Percentiles rank a stretch among this genome's conserved stretches.
Conservation (phyloP, 331 rosid species). For the Rhamnella rubrinervis region DNA sequence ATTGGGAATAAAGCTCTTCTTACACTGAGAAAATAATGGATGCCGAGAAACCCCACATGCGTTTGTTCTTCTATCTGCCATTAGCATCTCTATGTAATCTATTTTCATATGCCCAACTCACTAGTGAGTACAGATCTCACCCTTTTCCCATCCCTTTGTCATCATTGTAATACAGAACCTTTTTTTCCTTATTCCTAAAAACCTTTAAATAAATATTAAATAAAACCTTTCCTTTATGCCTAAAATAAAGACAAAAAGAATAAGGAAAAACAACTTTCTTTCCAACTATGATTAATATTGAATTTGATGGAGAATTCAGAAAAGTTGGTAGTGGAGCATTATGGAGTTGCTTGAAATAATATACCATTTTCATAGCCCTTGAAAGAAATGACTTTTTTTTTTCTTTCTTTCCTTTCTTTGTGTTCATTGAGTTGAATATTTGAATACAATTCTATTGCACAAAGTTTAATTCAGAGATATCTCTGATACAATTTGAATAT, state of each 20-base stretch:
- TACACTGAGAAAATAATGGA: constrained; percentile 5
- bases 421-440: too few species aligned
- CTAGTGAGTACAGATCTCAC: constrained; percentile 27
- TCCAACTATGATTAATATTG: constrained; percentile 15
- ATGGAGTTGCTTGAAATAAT: too few species aligned
- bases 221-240: background rate
- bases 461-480: background rate
- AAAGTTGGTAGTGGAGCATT: background rate
- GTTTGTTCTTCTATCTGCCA: constrained; percentile 24
- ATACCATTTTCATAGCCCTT: too few species aligned
- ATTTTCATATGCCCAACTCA: constrained; percentile 25
- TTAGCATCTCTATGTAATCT: constrained; percentile 20
- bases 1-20: constrained; percentile 14
- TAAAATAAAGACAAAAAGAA: background rate
- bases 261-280: background rate
- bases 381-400: constrained; percentile 10
- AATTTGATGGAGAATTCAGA: constrained; percentile 14
- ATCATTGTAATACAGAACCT: constrained; percentile 32
- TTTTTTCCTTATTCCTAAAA: background rate
- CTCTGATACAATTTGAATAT: constrained; percentile 1
- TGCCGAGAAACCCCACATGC: constrained; percentile 41
- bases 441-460: background rate
- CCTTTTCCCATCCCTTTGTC: constrained; percentile 28
- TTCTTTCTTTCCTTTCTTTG: background rate
- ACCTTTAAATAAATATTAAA: background rate